These are phyloP conservation scores for Diplodia corticola DNA, from an alignment of 2,329 filamentous ascomycete genomes.

Conservation along the genomic window DNA sequence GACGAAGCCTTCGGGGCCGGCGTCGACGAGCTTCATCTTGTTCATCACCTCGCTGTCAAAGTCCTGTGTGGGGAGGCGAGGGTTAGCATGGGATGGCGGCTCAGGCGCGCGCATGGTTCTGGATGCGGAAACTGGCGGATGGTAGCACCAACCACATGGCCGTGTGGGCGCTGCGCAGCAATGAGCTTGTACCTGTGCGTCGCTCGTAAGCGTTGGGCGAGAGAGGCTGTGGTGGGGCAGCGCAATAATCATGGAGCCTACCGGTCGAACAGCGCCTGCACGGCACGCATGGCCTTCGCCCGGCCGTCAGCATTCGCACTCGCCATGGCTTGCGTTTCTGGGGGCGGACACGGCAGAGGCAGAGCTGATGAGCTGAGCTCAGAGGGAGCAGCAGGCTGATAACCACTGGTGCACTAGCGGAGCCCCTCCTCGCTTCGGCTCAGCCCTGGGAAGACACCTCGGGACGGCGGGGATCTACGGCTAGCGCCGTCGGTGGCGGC, in stretches of 20 bases:
- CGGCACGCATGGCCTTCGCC: slow-evolving; percentile 38
- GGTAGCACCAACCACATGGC: slow-evolving; percentile 35
- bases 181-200: slow-evolving; percentile 35
- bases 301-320: slow-evolving; percentile 28
- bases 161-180: slow-evolving; percentile 32
- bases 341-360: neutral
- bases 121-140: neutral
- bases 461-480: slow-evolving; percentile 16
- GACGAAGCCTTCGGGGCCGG: slow-evolving; percentile 38
- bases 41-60: slow-evolving; percentile 42
- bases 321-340: slow-evolving; percentile 28
- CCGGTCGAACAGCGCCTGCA: slow-evolving; percentile 40
- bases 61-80: slow-evolving; percentile 30
- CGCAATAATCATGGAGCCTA: neutral
- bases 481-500: slow-evolving; percentile 1
- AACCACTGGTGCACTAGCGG: neutral
- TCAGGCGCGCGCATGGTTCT: neutral
- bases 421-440: neutral
- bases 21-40: slow-evolving; percentile 39
- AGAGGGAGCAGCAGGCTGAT: neutral
- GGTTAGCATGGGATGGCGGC: neutral
- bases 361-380: neutral
- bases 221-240: neutral
- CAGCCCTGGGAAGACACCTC: slow-evolving; percentile 17
- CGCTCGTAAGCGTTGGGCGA: slow-evolving; percentile 4